A percentile compares a stretch with the other conserved stretches of the same genome.
Conservation (phyloP, 1,284 basidiomycete genomes). For the Amylostereum chailletii region DNA sequence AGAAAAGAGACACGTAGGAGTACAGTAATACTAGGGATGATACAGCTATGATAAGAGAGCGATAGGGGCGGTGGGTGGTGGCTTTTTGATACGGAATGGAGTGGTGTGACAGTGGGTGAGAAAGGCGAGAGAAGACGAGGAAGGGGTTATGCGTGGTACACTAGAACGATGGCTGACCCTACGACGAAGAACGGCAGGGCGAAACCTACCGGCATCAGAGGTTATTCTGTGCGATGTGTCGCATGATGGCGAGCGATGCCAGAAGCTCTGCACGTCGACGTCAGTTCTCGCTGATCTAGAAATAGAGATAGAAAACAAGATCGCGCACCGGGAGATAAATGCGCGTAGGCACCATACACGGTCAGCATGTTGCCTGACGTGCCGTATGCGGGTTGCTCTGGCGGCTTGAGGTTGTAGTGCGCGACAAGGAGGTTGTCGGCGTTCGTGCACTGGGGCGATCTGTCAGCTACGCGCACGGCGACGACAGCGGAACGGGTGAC, state of each 20-base stretch:
- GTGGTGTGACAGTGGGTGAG: too few species aligned
- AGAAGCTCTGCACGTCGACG: constrained; percentile 39
- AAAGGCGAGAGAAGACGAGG: too few species aligned
- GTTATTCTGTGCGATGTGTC: constrained; percentile 32
- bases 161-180: too few species aligned
- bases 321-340: constrained; percentile 46
- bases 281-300: constrained; percentile 1
- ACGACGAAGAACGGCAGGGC: too few species aligned
- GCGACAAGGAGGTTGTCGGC: constrained; percentile 45
- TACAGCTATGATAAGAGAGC: too few species aligned
- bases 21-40: too few species aligned
- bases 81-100: too few species aligned
- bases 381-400: constrained; percentile 43
- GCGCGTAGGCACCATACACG: constrained; percentile 47
- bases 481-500: constrained; percentile 18
- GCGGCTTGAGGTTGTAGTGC: constrained; percentile 48
- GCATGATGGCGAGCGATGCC: constrained; percentile 57
- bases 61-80: too few species aligned
- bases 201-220: constrained; percentile 10
- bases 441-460: constrained; percentile 40
- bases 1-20: too few species aligned
- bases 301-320: background rate
- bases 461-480: constrained; percentile 4
- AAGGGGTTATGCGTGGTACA: too few species aligned
- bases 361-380: constrained; percentile 60